A percentile compares a stretch with the other conserved stretches of the same genome.
Evolutionary conservation across 2,329 filamentous ascomycete genomes (phyloP).

Genomic region (Trichophyton rubrum): DNA sequence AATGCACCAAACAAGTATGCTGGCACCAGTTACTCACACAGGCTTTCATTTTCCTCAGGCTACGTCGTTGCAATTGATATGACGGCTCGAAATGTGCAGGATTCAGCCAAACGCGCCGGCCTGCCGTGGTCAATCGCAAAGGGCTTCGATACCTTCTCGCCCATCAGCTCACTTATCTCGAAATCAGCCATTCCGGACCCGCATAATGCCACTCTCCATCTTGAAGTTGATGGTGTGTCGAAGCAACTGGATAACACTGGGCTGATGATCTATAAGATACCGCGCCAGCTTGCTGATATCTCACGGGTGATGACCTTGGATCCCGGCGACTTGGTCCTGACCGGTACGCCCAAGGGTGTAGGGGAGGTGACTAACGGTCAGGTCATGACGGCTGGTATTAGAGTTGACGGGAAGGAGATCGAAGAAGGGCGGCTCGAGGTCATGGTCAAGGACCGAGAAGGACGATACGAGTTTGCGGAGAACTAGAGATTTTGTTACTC

Average conservation of each 20-base stretch:
- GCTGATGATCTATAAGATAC: conserved; percentile 87
- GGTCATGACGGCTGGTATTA: conserved; percentile 71
- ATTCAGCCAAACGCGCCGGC: conserved; percentile 93
- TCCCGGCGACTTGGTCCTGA: conserved; percentile 82
- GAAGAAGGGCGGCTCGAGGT: conserved; percentile 79
- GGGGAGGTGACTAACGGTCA: conserved; percentile 76
- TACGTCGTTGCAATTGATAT: conserved; percentile 93
- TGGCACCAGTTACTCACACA: no score
- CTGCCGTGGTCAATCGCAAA: conserved; percentile 94
- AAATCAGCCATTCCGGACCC: conserved; percentile 74
- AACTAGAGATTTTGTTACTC: conserved; percentile 21
- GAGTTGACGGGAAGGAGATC: conserved; percentile 67
- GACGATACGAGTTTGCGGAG: conserved; percentile 64
- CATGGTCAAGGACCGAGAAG: conserved; percentile 62
- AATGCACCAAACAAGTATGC: no score
- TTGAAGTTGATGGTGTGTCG: conserved; percentile 67
- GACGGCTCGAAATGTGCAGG: conserved; percentile 90
- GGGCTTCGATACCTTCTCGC: conserved; percentile 95
- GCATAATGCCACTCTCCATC: conserved; percentile 73
- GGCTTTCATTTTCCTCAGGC: conserved; percentile 35
- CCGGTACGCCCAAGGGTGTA: conserved; percentile 95
- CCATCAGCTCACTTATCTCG: conserved; percentile 67
- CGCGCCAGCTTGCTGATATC: conserved; percentile 77
- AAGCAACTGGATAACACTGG: conserved; percentile 81
- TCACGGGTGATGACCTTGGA: conserved; percentile 89